Conservation (phyloP, 306 rosid species). For the Psophocarpus tetragonolobus region DNA sequence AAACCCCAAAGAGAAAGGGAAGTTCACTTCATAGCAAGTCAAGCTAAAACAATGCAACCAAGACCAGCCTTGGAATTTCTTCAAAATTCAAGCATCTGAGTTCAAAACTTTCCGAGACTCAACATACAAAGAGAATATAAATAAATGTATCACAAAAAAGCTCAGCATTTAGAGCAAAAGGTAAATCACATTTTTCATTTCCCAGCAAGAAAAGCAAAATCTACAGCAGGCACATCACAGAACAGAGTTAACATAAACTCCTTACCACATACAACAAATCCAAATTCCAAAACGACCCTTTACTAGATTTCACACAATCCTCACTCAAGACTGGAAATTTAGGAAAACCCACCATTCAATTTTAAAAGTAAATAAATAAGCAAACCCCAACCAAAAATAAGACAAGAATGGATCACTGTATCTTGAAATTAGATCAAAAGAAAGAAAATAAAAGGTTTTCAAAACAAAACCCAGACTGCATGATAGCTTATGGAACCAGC, state of each 20-base stretch:
- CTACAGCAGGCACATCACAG: slow-evolving; percentile 18
- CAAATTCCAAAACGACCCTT: slow-evolving; percentile 26
- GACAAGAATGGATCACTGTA: slow-evolving; percentile 37
- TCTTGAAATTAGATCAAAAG: slow-evolving; percentile 11
- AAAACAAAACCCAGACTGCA: slow-evolving; percentile 25
- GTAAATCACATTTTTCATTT: neutral
- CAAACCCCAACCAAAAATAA: neutral
- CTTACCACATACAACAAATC: slow-evolving; percentile 30
- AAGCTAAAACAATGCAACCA: slow-evolving; percentile 24
- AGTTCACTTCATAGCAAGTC: slow-evolving; percentile 20
- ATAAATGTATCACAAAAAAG: neutral
- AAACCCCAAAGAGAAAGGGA: neutral
- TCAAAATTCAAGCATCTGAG: slow-evolving; percentile 31
- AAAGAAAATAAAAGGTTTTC: neutral
- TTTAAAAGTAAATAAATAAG: slow-evolving; percentile 26
- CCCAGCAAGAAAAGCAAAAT: slow-evolving; percentile 27
- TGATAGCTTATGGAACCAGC: slow-evolving; percentile 31
- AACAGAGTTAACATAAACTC: slow-evolving; percentile 21
- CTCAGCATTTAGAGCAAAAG: slow-evolving; percentile 1
- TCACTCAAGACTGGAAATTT: slow-evolving; percentile 10
- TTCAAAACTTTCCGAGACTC: slow-evolving; percentile 17
- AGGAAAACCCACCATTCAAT: slow-evolving; percentile 29
- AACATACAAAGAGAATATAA: slow-evolving; percentile 1
- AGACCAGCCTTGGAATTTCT: slow-evolving; percentile 6
- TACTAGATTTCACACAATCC: slow-evolving; percentile 38